phyloP scores from a whole-genome alignment of 352 stramenopile genomes.

The Pilasporangium apinafurcum region DNA sequence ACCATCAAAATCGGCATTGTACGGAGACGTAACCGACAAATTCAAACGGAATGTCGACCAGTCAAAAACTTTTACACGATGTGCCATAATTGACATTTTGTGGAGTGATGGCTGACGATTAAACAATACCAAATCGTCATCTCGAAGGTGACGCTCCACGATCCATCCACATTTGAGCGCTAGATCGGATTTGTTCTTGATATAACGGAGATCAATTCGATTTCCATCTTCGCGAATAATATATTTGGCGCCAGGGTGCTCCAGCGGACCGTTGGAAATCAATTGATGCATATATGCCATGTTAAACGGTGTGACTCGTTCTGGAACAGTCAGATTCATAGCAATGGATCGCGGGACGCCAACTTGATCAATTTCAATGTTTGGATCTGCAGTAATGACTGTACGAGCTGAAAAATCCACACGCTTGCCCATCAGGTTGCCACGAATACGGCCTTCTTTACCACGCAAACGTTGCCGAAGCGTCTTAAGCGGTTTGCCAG shows the following conservation, averaged over 20 bases:
- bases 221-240: slow-evolving; percentile 97
- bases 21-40: slow-evolving; percentile 96
- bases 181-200: slow-evolving; percentile 96
- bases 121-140: slow-evolving; percentile 99
- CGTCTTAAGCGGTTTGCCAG: slow-evolving; percentile 97
- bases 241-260: slow-evolving; percentile 97
- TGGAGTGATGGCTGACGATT: slow-evolving; percentile 99
- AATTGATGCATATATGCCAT: slow-evolving; percentile 93
- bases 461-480: slow-evolving; percentile 93
- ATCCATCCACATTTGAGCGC: slow-evolving; percentile 97
- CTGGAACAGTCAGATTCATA: slow-evolving; percentile 98
- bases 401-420: slow-evolving; percentile 99
- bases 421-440: slow-evolving; percentile 99
- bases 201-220: slow-evolving; percentile 97
- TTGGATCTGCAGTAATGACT: slow-evolving; percentile 99
- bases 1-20: slow-evolving; percentile 99
- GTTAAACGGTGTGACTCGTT: slow-evolving; percentile 99
- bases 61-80: slow-evolving; percentile 98
- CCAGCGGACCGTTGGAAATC: slow-evolving; percentile 94
- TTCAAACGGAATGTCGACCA: slow-evolving; percentile 99
- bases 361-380: slow-evolving; percentile 98
- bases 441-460: slow-evolving; percentile 98
- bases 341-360: slow-evolving; percentile 97
- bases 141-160: slow-evolving; percentile 96
- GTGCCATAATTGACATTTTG: slow-evolving; percentile 99